These are phyloP conservation scores for Xylariaceae sp. DNA, from an alignment of 2,329 filamentous ascomycete species.

Conservation along the genomic window DNA sequence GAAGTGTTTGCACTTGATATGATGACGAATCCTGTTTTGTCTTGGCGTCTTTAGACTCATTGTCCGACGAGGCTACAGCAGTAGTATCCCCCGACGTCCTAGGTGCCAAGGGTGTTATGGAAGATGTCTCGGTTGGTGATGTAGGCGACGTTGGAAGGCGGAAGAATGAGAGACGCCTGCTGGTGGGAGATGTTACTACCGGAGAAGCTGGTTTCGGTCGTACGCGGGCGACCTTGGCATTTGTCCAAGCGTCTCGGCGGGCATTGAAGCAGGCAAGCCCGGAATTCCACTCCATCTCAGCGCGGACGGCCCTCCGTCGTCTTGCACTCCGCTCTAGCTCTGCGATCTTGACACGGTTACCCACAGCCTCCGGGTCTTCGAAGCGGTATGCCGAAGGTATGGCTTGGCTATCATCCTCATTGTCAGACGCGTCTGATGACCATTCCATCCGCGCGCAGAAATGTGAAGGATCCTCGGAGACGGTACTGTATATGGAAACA, in stretches of 20 bases:
- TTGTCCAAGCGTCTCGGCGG: constrained; percentile 80
- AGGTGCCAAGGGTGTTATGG: constrained; percentile 25
- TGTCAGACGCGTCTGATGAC: constrained; percentile 53
- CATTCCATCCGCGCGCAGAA: constrained; percentile 51
- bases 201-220: constrained; percentile 39
- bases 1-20: constrained; percentile 55
- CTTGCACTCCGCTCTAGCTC: constrained; percentile 49
- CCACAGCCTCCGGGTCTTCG: constrained; percentile 45
- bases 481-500: constrained; percentile 33
- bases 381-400: constrained; percentile 46
- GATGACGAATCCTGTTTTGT: constrained; percentile 30
- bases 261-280: constrained; percentile 77
- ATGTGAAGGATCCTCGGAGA: constrained; percentile 50
- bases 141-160: constrained; percentile 38
- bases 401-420: constrained; percentile 40
- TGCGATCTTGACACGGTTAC: constrained; percentile 35
- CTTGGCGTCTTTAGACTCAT: constrained; percentile 33
- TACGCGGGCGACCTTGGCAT: constrained; percentile 59
- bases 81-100: constrained; percentile 30
- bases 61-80: constrained; percentile 38
- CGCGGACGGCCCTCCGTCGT: constrained; percentile 52
- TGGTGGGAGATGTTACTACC: constrained; percentile 33
- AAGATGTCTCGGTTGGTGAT: constrained; percentile 19
- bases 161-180: constrained; percentile 48
- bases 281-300: constrained; percentile 72